Percentiles rank a stretch among this genome's conserved stretches.
phyloP scores from a whole-genome alignment of 2,329 filamentous ascomycete species.

The Cryphonectria parasitica region DNA sequence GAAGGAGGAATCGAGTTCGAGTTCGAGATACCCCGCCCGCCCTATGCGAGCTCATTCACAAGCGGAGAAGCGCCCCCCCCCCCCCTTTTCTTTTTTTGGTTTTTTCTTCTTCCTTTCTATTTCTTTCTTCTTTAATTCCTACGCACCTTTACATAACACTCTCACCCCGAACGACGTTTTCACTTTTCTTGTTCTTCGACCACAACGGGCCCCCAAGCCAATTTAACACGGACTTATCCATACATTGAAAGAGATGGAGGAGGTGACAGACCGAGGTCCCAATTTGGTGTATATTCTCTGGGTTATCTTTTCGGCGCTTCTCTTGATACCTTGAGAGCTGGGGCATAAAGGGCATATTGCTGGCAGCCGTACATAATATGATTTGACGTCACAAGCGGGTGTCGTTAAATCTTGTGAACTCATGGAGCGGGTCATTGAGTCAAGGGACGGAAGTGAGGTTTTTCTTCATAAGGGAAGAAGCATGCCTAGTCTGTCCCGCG shows the following conservation, averaged over 20 bases:
- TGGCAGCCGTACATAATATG: conserved; percentile 10
- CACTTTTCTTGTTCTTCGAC: not conserved
- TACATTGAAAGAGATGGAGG: not conserved
- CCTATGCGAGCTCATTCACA: conserved; percentile 34
- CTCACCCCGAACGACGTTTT: not conserved
- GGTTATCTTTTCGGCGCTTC: conserved; percentile 13
- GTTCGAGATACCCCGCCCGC: conserved; percentile 40
- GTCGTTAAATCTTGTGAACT: not conserved
- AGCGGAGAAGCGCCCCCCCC: conserved; percentile 11
- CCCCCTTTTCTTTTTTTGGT: not conserved
- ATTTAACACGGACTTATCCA: conserved; percentile 2
- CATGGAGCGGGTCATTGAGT: not conserved
- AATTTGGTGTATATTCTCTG: conserved; percentile 26
- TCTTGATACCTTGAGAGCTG: conserved; percentile 26
- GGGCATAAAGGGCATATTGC: conserved; percentile 11
- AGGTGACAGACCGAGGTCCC: conserved; percentile 3
- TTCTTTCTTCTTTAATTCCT: not conserved
- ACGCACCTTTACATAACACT: not conserved
- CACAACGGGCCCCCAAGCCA: not conserved
- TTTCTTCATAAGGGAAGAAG: conserved; percentile 12
- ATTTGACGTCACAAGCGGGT: not conserved
- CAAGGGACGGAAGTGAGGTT: not conserved
- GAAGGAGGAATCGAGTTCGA: conserved; percentile 35
- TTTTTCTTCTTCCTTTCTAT: too few relatives aligned
- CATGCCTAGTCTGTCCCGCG: conserved; percentile 12